These are phyloP conservation scores for Apiotrichum domesticum DNA, from an alignment of 1,284 basidiomycete genomes.

Conservation along the genomic window DNA sequence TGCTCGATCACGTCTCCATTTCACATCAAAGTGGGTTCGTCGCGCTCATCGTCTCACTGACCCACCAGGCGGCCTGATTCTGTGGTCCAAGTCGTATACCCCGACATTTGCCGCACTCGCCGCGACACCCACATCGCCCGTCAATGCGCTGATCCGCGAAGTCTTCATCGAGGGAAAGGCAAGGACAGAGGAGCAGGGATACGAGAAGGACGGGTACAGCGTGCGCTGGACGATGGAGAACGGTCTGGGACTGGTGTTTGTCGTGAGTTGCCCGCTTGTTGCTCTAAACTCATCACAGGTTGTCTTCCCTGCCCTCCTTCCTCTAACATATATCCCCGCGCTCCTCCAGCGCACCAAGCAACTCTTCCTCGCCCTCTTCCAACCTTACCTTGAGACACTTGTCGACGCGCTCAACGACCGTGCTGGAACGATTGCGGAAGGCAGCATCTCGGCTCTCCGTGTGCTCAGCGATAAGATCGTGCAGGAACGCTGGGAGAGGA, in stretches of 20 bases:
- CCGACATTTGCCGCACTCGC: constrained; percentile 69
- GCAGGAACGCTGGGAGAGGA: constrained; percentile 38
- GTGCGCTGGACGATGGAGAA: constrained; percentile 90
- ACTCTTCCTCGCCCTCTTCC: constrained; percentile 77
- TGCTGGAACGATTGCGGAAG: constrained; percentile 38
- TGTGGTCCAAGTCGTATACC: constrained; percentile 89
- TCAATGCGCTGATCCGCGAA: constrained; percentile 82
- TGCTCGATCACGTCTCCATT: constrained; percentile 85
- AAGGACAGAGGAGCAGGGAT: constrained; percentile 57
- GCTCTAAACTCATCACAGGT: constrained; percentile 53
- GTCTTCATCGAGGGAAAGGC: constrained; percentile 72
- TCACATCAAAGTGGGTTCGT: constrained; percentile 66
- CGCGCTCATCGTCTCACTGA: neutral
- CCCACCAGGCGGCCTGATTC: constrained; percentile 69
- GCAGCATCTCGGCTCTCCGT: constrained; percentile 24
- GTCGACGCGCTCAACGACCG: constrained; percentile 67
- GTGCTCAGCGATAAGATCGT: constrained; percentile 30
- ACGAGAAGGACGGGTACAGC: constrained; percentile 85
- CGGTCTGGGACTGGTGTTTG: constrained; percentile 72
- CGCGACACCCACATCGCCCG: constrained; percentile 71
- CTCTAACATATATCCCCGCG: constrained; percentile 88
- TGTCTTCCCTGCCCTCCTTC: constrained; percentile 93
- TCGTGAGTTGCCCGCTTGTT: no score
- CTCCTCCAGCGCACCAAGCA: constrained; percentile 72
- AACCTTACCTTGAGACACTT: constrained; percentile 71